Evolutionary conservation across 2,329 filamentous ascomycete genomes (phyloP).

Genomic region (Aspergillus novoparasiticus): DNA sequence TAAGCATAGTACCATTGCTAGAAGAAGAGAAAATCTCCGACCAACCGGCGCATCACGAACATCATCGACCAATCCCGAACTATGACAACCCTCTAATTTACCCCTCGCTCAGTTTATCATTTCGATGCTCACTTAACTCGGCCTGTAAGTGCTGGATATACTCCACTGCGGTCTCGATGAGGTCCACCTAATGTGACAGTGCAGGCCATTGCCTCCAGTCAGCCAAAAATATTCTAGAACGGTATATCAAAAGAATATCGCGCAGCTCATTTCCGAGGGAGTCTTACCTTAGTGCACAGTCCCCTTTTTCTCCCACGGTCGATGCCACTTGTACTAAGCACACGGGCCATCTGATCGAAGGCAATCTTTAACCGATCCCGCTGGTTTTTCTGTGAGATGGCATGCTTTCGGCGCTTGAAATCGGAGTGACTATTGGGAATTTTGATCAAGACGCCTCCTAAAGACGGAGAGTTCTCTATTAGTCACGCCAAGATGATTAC

Average conservation of each 20-base stretch:
- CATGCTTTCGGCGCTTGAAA: slow-evolving; percentile 7
- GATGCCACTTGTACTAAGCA: slow-evolving; percentile 5
- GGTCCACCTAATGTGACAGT: slow-evolving; percentile 12
- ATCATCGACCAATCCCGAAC: not conserved
- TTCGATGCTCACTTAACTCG: slow-evolving; percentile 1
- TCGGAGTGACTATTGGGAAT: not conserved
- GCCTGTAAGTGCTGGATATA: slow-evolving; percentile 17
- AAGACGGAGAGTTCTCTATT: no score
- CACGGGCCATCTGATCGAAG: slow-evolving; percentile 10
- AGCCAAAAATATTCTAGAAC: no score
- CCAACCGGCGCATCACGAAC: not conserved
- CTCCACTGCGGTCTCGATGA: slow-evolving; percentile 18
- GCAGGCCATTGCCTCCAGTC: not conserved
- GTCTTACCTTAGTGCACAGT: slow-evolving; percentile 7
- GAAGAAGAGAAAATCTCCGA: not conserved
- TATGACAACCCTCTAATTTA: not conserved
- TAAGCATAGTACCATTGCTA: not conserved
- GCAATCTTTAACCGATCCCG: slow-evolving; percentile 8
- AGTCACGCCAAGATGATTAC: not conserved
- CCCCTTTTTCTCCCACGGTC: not conserved
- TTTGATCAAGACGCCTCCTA: slow-evolving; percentile 5
- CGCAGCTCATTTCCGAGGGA: not conserved
- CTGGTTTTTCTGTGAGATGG: slow-evolving; percentile 10
- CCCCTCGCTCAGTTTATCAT: not conserved
- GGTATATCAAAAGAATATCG: no score